Evolutionary conservation across 805 yeast species (phyloP), one percentile per base, ranked within the genome.

Genomic region (Candida taoyuanica): DNA sequence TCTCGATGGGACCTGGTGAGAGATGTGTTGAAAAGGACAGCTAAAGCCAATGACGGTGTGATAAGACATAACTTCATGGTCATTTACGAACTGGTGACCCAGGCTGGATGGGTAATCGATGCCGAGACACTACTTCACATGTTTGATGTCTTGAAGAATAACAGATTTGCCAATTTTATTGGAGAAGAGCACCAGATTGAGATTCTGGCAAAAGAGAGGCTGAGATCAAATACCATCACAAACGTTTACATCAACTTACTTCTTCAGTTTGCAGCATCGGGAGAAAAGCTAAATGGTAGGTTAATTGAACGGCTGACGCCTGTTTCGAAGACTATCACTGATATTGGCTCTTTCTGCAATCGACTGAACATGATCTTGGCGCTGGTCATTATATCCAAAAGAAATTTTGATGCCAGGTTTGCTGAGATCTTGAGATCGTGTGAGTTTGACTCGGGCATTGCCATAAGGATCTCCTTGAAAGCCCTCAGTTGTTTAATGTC

Each of bases 231-330:
- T 16, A 39, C 55, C 1, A 24, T 32, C 7, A 9, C 42, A 7
- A 50, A 50, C 36, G 37, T 36, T 2, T 55, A 44, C 27, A 21
- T 55, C 32, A 50, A 49, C 29, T 18, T 50, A 1, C 33, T 55
- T 8, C 5, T 46, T 18, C 14, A 14, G 5, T 50, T 29, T 21
- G 33, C 43, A 6, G 29, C 30, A 8, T 6, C 23, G 2, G 17
- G 33, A 2, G 33, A 18, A 6, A 24, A 27, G 6, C 34, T 44
- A 12, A 19, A 48, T 5, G 42, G 39, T 6, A 43, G 53, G 24
- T 41, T 53, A 9, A 21, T 52, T 27, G 59, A 55, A 18, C 49
- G 40, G 12, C 33, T 52, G 4, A 34, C 44, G 2, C 58, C 59
- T 0, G 43, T 55, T 2, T 44, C 57, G 4, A 49, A 38, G 27